phyloP scores from a whole-genome alignment of 2,329 filamentous ascomycete species.

The Colletotrichum sojae region DNA sequence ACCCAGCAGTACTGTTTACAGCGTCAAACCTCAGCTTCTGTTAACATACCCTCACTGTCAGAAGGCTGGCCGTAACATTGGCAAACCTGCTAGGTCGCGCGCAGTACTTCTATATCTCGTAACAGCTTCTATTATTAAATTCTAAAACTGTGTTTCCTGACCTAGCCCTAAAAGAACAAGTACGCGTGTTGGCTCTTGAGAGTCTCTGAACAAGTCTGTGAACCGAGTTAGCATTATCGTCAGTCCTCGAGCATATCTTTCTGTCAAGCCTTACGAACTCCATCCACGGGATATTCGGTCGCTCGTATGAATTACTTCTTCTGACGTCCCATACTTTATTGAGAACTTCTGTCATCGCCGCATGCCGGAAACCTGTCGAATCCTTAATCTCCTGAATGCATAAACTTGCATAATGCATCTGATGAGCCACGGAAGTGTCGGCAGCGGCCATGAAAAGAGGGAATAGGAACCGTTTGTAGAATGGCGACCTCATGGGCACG shows the following conservation, averaged over 20 bases:
- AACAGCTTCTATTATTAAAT: too few relatives aligned
- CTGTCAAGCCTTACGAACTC: slow-evolving; percentile 45
- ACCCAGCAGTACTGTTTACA: too few relatives aligned
- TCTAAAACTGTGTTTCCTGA: too few relatives aligned
- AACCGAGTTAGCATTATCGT: neutral
- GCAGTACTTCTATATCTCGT: too few relatives aligned
- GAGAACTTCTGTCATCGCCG: slow-evolving; percentile 46
- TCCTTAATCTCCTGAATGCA: slow-evolving; percentile 46
- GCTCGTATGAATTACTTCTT: slow-evolving; percentile 33
- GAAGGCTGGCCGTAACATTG: too few relatives aligned
- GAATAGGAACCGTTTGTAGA: slow-evolving; percentile 48
- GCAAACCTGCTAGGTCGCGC: too few relatives aligned
- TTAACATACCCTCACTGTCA: too few relatives aligned
- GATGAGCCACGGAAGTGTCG: slow-evolving; percentile 44
- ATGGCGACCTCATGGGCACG: slow-evolving; percentile 43
- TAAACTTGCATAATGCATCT: slow-evolving; percentile 46
- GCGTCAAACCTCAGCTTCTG: too few relatives aligned
- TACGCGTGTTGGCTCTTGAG: slow-evolving; percentile 37
- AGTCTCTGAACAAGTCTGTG: slow-evolving; percentile 32
- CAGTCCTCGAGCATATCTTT: neutral
- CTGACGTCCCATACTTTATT: slow-evolving; percentile 46
- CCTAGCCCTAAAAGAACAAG: slow-evolving; percentile 30
- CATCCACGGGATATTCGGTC: slow-evolving; percentile 47
- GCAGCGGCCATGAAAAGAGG: slow-evolving; percentile 47
- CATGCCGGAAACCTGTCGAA: slow-evolving; percentile 45